Percentiles rank a stretch among this genome's conserved stretches.
Conservation (phyloP, 2,329 filamentous ascomycete genomes). For the Aspergillus cejpii region DNA sequence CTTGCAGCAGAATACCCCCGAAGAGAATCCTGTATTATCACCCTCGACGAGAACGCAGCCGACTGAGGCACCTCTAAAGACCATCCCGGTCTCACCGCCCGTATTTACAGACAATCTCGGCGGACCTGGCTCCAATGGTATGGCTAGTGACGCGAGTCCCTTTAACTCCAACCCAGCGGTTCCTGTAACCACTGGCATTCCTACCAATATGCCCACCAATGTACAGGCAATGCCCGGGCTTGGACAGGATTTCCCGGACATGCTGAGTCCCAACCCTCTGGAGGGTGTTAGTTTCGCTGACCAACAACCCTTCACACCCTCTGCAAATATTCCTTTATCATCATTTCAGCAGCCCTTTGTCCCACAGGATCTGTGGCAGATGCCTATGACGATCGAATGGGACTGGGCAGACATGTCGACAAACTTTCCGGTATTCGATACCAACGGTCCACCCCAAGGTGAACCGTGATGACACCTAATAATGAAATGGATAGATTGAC, state of each 20-base stretch:
- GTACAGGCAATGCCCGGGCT: slow-evolving; percentile 26
- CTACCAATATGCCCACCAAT: slow-evolving; percentile 21
- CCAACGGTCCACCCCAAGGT: slow-evolving; percentile 19
- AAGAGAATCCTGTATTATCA: slow-evolving; percentile 11
- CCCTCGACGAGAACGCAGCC: slow-evolving; percentile 24
- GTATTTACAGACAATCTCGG: slow-evolving; percentile 21
- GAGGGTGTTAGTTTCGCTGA: slow-evolving; percentile 30
- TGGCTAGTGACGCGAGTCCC: slow-evolving; percentile 15
- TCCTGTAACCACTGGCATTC: slow-evolving; percentile 18
- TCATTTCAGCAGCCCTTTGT: slow-evolving; percentile 78
- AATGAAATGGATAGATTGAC: slow-evolving; percentile 12
- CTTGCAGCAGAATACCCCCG: slow-evolving; percentile 17
- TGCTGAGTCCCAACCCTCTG: slow-evolving; percentile 33
- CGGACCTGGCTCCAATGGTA: slow-evolving; percentile 9
- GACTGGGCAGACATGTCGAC: slow-evolving; percentile 55
- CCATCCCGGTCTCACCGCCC: slow-evolving; percentile 23
- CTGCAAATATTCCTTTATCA: slow-evolving; percentile 31
- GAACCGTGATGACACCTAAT: slow-evolving; percentile 19
- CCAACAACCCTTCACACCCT: slow-evolving; percentile 25
- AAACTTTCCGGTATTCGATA: slow-evolving; percentile 33
- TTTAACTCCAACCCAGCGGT: slow-evolving; percentile 24
- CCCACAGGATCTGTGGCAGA: slow-evolving; percentile 87
- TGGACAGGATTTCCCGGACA: slow-evolving; percentile 33
- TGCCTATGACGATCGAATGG: slow-evolving; percentile 96
- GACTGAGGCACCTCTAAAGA: slow-evolving; percentile 15